phyloP scores from a whole-genome alignment of 495 filamentous ascomycete species.

The Xylaria scruposa region DNA sequence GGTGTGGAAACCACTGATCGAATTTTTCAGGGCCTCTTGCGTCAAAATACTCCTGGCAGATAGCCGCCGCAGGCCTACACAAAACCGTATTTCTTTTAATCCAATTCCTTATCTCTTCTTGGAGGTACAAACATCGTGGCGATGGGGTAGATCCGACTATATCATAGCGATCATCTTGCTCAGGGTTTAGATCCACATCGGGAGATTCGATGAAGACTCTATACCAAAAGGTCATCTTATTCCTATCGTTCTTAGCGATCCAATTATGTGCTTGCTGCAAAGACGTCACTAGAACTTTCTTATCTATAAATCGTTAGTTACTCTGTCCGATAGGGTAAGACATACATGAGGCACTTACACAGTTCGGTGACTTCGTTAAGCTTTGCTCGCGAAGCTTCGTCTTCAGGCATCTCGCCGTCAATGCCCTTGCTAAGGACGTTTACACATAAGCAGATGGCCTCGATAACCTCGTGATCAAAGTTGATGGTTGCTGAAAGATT shows the following conservation, averaged over 20 bases:
- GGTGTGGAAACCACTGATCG: slow-evolving; percentile 44
- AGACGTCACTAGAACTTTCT: slow-evolving; percentile 86
- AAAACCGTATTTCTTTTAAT: slow-evolving; percentile 60
- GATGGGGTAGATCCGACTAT: slow-evolving; percentile 36
- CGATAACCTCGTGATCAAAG: slow-evolving; percentile 83
- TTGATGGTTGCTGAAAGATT: slow-evolving; percentile 80
- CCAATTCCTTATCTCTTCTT: slow-evolving; percentile 53
- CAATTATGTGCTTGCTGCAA: slow-evolving; percentile 93
- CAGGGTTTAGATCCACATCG: slow-evolving; percentile 49
- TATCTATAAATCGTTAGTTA: slow-evolving; percentile 61
- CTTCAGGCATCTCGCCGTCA: slow-evolving; percentile 78
- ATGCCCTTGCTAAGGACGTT: slow-evolving; percentile 89
- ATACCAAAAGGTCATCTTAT: slow-evolving; percentile 90
- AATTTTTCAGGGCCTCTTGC: slow-evolving; percentile 38
- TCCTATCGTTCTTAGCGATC: slow-evolving; percentile 87
- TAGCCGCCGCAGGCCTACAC: slow-evolving; percentile 48
- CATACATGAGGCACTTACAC: slow-evolving; percentile 44
- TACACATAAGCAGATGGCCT: slow-evolving; percentile 82
- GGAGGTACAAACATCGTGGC: slow-evolving; percentile 40
- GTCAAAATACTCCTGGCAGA: slow-evolving; percentile 50
- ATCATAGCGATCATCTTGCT: slow-evolving; percentile 45
- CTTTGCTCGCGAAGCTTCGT: slow-evolving; percentile 59
- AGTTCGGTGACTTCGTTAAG: slow-evolving; percentile 62
- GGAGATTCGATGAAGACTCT: slow-evolving; percentile 65
- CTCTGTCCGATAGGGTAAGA: too few relatives aligned